phyloP scores from a whole-genome alignment of 805 yeast genomes.

The Candida rishiriensis region DNA sequence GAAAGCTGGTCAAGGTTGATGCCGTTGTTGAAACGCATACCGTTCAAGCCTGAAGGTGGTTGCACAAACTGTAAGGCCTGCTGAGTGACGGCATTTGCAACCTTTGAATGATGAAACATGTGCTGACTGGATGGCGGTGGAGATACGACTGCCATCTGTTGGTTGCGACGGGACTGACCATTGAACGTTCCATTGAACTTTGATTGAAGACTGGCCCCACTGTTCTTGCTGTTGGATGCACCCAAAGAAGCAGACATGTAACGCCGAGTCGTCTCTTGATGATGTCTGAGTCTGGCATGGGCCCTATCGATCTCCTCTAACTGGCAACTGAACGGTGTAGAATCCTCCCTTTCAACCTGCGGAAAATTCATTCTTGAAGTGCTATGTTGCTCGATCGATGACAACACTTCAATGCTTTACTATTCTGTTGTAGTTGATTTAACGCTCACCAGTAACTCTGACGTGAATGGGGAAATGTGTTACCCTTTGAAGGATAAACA shows the following conservation, averaged over 20 bases:
- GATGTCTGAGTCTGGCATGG: too few species aligned
- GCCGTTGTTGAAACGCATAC: too few species aligned
- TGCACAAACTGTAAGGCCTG: background rate
- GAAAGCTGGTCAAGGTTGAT: too few species aligned
- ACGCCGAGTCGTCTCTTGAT: background rate
- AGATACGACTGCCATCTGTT: background rate
- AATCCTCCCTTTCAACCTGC: too few species aligned
- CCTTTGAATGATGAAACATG: background rate
- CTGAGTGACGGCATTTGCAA: background rate
- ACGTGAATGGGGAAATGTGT: too few species aligned
- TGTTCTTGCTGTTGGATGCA: background rate
- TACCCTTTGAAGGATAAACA: too few species aligned
- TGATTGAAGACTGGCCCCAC: background rate
- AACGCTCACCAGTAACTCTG: too few species aligned
- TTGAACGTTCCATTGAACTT: background rate
- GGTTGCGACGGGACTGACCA: background rate
- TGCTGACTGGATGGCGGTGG: background rate
- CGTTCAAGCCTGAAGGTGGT: background rate
- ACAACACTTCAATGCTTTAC: too few species aligned
- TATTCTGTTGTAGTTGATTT: too few species aligned
- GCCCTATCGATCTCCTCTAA: conserved; percentile 11
- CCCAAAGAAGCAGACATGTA: background rate
- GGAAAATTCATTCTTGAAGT: too few species aligned
- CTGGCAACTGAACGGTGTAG: conserved; percentile 9
- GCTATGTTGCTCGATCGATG: too few species aligned